Conservation (phyloP, 176 grass and related monocot species). For the Oryza meridionalis region DNA sequence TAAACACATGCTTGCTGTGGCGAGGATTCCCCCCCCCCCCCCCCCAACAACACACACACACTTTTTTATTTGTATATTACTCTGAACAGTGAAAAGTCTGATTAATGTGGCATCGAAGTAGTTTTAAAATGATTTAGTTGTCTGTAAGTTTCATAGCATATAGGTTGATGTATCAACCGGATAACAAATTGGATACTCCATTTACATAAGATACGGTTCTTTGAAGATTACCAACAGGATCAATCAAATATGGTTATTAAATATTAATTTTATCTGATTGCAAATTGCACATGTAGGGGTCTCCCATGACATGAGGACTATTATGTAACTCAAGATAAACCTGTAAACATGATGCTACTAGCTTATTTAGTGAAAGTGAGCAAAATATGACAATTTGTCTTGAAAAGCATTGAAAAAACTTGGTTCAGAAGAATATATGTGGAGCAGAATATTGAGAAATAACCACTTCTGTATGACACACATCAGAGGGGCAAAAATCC, state of each 20-base stretch:
- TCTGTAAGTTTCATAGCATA: not conserved
- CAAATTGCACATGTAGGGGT: too few species aligned
- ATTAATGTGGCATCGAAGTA: not conserved
- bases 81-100: not conserved
- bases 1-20: not conserved
- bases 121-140: not conserved
- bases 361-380: too few species aligned
- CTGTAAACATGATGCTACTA: too few species aligned
- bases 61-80: not conserved
- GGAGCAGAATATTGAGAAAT: not conserved
- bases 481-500: constrained; percentile 5
- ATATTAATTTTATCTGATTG: too few species aligned
- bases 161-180: not conserved
- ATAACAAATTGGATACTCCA: not conserved
- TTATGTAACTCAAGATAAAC: too few species aligned
- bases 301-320: too few species aligned
- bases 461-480: constrained; percentile 15
- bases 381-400: constrained; percentile 18
- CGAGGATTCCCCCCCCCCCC: not conserved
- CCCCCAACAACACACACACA: not conserved
- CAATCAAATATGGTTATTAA: not conserved
- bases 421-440: not conserved
- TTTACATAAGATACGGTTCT: not conserved
- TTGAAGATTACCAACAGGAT: not conserved
- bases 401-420: constrained; percentile 18